phyloP scores from a whole-genome alignment of 306 rosid species.

The Prunus kanzakura region DNA sequence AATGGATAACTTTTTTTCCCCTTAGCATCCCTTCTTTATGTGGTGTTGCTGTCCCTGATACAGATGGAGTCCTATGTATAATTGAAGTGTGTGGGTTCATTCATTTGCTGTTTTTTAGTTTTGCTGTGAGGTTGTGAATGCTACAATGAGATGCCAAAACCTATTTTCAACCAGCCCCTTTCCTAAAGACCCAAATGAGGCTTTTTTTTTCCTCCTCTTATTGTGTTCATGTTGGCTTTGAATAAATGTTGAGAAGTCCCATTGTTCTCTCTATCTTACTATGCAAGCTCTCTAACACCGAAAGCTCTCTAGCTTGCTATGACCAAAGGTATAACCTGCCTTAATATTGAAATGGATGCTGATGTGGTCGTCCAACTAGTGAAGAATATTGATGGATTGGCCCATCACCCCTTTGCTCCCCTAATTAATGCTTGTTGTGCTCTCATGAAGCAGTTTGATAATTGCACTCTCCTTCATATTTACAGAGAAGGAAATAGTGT shows the following conservation, averaged over 20 bases:
- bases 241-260: conserved; percentile 17
- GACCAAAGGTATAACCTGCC: too few relatives aligned
- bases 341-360: too few relatives aligned
- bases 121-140: conserved; percentile 32
- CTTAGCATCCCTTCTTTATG: background rate
- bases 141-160: conserved; percentile 35
- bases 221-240: conserved; percentile 19
- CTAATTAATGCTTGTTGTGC: too few relatives aligned
- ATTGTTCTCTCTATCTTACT: background rate
- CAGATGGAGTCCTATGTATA: conserved; percentile 17
- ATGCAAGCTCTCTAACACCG: too few relatives aligned
- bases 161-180: conserved; percentile 18
- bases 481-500: too few relatives aligned
- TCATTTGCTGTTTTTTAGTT: conserved; percentile 27
- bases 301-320: too few relatives aligned
- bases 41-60: conserved; percentile 10
- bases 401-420: too few relatives aligned
- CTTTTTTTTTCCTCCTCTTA: conserved; percentile 4
- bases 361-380: too few relatives aligned
- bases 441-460: too few relatives aligned
- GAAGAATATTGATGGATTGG: too few relatives aligned
- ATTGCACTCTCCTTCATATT: too few relatives aligned
- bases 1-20: background rate
- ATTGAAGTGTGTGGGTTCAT: conserved; percentile 30
- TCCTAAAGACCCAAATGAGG: conserved; percentile 12